phyloP scores from a whole-genome alignment of 306 rosid species.

The Glycine latifolia region DNA sequence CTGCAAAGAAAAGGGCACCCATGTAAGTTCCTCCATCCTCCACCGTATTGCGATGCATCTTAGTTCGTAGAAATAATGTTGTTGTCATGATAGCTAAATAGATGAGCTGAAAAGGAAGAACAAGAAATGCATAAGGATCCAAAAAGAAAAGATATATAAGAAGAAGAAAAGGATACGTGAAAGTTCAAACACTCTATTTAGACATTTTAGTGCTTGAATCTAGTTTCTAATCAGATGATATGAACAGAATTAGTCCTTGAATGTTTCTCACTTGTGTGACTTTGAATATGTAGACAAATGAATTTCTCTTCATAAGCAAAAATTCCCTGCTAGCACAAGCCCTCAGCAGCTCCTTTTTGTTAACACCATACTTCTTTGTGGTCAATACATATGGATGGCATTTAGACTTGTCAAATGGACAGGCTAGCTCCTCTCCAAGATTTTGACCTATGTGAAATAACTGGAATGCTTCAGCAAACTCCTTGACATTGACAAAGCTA shows the following conservation, averaged over 20 bases:
- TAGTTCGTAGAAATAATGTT: constrained; percentile 78
- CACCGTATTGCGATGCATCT: constrained; percentile 65
- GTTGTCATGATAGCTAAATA: constrained; percentile 66
- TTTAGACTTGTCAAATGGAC: constrained; percentile 72
- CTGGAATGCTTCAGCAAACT: constrained; percentile 77
- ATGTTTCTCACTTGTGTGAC: constrained; percentile 64
- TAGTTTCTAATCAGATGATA: constrained; percentile 11
- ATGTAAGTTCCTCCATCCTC: constrained; percentile 76
- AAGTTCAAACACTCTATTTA: neutral
- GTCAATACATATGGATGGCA: constrained; percentile 73
- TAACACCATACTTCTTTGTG: constrained; percentile 70
- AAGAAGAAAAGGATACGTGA: neutral
- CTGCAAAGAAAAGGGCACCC: constrained; percentile 86
- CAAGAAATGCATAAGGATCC: constrained; percentile 16
- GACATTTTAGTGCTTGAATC: neutral
- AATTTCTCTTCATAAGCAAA: constrained; percentile 91
- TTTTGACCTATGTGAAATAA: constrained; percentile 69
- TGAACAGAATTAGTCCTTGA: neutral
- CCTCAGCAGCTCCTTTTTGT: constrained; percentile 67
- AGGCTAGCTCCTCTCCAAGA: constrained; percentile 82
- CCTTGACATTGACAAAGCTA: constrained; percentile 70
- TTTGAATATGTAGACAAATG: constrained; percentile 82
- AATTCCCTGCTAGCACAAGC: constrained; percentile 83
- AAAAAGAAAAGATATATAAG: neutral
- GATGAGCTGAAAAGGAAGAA: constrained; percentile 61